Percentiles rank a stretch among this genome's conserved stretches.
These are phyloP conservation scores for Elasticomyces elasticus DNA, from an alignment of 495 filamentous ascomycete species.

Conservation along the genomic window DNA sequence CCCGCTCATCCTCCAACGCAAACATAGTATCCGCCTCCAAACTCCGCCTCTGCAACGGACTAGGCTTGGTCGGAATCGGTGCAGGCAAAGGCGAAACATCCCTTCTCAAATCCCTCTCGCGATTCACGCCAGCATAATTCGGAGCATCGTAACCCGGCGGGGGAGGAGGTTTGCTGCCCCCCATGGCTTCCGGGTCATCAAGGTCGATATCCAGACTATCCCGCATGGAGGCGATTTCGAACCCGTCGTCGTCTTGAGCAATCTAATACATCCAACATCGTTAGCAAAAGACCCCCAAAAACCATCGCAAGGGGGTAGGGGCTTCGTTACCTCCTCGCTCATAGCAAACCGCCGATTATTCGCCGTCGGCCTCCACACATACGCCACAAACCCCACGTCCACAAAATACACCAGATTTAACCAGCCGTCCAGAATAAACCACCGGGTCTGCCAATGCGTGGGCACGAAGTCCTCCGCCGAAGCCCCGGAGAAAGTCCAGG, in stretches of 20 bases:
- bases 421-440: constrained; percentile 98
- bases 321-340: constrained; percentile 71
- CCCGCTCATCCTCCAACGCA: constrained; percentile 74
- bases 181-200: constrained; percentile 22
- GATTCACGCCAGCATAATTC: neutral
- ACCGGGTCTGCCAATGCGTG: constrained; percentile 88
- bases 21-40: constrained; percentile 92
- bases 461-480: constrained; percentile 99
- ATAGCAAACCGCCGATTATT: constrained; percentile 98
- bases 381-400: constrained; percentile 87
- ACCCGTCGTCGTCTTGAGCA: constrained; percentile 96
- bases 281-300: constrained; percentile 13
- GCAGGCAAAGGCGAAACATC: constrained; percentile 33
- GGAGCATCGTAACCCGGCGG: constrained; percentile 21
- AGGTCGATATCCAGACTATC: constrained; percentile 63
- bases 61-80: constrained; percentile 32
- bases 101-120: constrained; percentile 11
- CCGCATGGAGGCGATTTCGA: constrained; percentile 90
- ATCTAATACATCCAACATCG: constrained; percentile 41
- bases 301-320: neutral
- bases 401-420: constrained; percentile 91
- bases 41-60: constrained; percentile 49
- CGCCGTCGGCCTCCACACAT: constrained; percentile 90
- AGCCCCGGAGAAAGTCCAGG: constrained; percentile 98
- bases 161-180: constrained; percentile 8